Evolutionary conservation across 176 grass and related monocot genomes (phyloP).

Genomic region (Oryza brachyantha): DNA sequence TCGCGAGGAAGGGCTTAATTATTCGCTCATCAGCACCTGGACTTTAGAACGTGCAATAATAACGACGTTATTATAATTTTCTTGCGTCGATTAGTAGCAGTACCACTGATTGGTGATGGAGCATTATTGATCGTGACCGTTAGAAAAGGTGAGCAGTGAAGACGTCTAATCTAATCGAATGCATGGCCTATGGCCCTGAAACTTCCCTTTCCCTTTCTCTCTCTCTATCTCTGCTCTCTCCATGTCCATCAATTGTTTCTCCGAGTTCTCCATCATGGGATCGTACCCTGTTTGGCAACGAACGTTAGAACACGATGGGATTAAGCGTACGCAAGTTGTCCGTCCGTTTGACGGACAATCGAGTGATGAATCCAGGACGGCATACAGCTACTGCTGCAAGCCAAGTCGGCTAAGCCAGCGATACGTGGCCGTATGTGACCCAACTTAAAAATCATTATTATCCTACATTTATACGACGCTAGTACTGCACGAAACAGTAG

Average conservation of each 20-base stretch:
- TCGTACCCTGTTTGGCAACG: background rate
- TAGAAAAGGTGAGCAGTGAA: background rate
- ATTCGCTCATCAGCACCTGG: constrained; percentile 4
- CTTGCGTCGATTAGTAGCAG: background rate
- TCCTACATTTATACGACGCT: no score
- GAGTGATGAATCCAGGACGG: no score
- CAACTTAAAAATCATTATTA: background rate
- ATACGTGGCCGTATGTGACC: background rate
- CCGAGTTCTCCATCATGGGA: background rate
- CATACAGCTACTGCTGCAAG: background rate
- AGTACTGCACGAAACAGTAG: background rate
- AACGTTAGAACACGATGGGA: background rate
- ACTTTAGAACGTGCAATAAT: background rate
- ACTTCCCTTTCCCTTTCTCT: background rate
- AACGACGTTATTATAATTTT: background rate
- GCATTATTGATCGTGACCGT: background rate
- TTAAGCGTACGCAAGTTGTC: background rate
- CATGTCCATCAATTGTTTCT: background rate
- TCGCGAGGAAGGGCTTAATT: background rate
- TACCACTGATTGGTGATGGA: background rate
- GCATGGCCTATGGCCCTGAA: background rate
- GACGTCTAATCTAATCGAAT: background rate
- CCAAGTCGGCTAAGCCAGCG: no score
- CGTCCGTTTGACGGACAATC: background rate
- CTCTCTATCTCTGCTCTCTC: background rate